Conservation (phyloP, 2,329 filamentous ascomycete species). For the Trichophyton simii region DNA sequence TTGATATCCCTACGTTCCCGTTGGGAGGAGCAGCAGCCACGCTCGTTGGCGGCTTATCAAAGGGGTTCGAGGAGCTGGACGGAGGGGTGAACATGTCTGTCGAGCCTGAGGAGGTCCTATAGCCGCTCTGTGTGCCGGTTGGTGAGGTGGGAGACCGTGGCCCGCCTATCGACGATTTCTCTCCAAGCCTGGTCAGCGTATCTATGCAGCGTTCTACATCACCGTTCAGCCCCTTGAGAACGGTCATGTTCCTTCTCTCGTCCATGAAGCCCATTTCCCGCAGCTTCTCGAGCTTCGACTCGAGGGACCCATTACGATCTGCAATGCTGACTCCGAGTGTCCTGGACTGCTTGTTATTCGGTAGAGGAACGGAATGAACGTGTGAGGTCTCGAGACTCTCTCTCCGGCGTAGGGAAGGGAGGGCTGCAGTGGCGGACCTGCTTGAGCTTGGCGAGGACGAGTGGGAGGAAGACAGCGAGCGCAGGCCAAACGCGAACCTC, state of each 20-base stretch:
- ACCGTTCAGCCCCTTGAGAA: slow-evolving; percentile 71
- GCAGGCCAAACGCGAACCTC: slow-evolving; percentile 52
- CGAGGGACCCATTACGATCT: slow-evolving; percentile 39
- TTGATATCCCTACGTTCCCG: slow-evolving; percentile 13
- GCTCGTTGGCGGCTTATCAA: slow-evolving; percentile 39
- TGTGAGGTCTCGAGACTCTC: not conserved
- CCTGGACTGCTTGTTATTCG: slow-evolving; percentile 52
- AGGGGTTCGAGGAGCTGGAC: slow-evolving; percentile 49
- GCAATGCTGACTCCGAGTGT: slow-evolving; percentile 45
- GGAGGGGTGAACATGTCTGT: slow-evolving; percentile 13
- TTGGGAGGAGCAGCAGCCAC: slow-evolving; percentile 14
- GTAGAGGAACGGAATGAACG: slow-evolving; percentile 18
- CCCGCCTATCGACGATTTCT: slow-evolving; percentile 41
- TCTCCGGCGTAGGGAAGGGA: not conserved
- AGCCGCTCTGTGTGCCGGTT: slow-evolving; percentile 14
- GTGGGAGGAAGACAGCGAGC: slow-evolving; percentile 58
- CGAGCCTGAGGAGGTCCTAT: slow-evolving; percentile 1
- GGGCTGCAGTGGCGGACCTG: slow-evolving; percentile 34
- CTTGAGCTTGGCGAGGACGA: slow-evolving; percentile 36
- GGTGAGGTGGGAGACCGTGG: slow-evolving; percentile 41
- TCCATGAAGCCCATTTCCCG: slow-evolving; percentile 89
- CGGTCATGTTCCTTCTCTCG: slow-evolving; percentile 63
- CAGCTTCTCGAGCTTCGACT: slow-evolving; percentile 63
- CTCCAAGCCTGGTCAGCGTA: slow-evolving; percentile 68
- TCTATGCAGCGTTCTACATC: slow-evolving; percentile 80